Evolutionary conservation across 202 grass and related monocot species (phyloP).

Genomic region (Setaria viridis): DNA sequence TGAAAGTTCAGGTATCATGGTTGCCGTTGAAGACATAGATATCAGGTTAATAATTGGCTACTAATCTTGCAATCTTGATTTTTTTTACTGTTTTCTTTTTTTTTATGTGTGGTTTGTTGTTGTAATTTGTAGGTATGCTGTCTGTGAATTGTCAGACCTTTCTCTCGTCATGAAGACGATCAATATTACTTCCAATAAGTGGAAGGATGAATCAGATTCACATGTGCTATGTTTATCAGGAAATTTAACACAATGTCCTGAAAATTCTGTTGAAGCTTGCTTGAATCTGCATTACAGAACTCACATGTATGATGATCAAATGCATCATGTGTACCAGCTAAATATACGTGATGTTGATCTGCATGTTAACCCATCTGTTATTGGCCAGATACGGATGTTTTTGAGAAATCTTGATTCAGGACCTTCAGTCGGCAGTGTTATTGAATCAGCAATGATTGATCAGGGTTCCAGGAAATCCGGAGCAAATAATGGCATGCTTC

Average conservation of each 20-base stretch:
- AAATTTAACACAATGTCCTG: constrained; percentile 45
- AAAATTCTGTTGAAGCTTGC: constrained; percentile 55
- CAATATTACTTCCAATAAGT: constrained; percentile 59
- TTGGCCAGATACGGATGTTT: constrained; percentile 64
- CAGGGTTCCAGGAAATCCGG: constrained; percentile 40
- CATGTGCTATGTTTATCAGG: constrained; percentile 63
- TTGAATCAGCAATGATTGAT: constrained; percentile 35
- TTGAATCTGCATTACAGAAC: constrained; percentile 77
- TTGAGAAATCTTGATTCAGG: constrained; percentile 58
- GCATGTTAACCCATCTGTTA: constrained; percentile 78
- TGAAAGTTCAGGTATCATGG: constrained; percentile 55
- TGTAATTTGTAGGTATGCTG: constrained; percentile 72
- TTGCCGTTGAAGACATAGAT: constrained; percentile 55
- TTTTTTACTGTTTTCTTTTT: constrained; percentile 34
- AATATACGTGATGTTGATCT: constrained; percentile 73
- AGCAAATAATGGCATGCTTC: constrained; percentile 41
- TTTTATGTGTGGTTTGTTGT: constrained; percentile 35
- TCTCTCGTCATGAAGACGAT: constrained; percentile 59
- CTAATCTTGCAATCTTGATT: constrained; percentile 39
- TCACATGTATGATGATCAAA: constrained; percentile 49
- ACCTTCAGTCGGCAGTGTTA: constrained; percentile 50
- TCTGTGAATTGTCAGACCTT: constrained; percentile 61
- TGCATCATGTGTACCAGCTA: constrained; percentile 61
- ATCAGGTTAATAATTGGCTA: constrained; percentile 62
- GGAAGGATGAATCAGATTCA: constrained; percentile 51